Conservation (phyloP, 2,329 filamentous ascomycete genomes). For the Colletotrichum abscissum region DNA sequence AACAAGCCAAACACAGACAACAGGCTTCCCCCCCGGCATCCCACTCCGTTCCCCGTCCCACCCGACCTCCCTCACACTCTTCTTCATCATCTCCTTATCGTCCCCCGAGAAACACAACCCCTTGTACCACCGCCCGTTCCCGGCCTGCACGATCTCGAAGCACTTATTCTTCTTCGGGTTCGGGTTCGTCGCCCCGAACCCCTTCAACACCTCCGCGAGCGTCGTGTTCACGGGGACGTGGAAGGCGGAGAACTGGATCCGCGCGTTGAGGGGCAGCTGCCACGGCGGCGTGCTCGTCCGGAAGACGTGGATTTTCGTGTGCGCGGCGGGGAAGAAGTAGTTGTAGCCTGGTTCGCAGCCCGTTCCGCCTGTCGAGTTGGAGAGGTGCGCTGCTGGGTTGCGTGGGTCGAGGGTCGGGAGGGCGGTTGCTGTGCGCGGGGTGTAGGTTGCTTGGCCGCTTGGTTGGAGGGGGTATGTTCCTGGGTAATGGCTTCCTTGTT, state of each 20-base stretch:
- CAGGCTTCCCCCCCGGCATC: constrained; percentile 58
- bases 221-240: constrained; percentile 65
- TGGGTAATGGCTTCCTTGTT: neutral
- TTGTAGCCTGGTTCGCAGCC: constrained; percentile 73
- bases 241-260: constrained; percentile 59
- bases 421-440: constrained; percentile 53
- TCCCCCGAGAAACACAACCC: constrained; percentile 64
- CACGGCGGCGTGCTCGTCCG: constrained; percentile 63
- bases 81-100: constrained; percentile 58
- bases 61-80: constrained; percentile 66
- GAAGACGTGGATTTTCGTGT: constrained; percentile 71
- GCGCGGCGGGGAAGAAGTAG: constrained; percentile 68
- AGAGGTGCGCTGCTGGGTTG: constrained; percentile 65
- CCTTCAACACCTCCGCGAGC: constrained; percentile 66
- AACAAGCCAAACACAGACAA: constrained; percentile 71
- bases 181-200: constrained; percentile 67
- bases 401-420: constrained; percentile 55
- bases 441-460: constrained; percentile 48
- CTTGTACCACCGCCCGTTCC: constrained; percentile 69
- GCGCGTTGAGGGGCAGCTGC: constrained; percentile 56
- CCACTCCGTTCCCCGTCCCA: constrained; percentile 67
- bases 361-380: constrained; percentile 66
- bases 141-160: constrained; percentile 65
- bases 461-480: constrained; percentile 46
- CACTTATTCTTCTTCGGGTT: constrained; percentile 65